Evolutionary conservation across 2,329 filamentous ascomycete species (phyloP), one percentile per base, ranked within the genome.

Genomic region (Cladosporium cucumerinum): DNA sequence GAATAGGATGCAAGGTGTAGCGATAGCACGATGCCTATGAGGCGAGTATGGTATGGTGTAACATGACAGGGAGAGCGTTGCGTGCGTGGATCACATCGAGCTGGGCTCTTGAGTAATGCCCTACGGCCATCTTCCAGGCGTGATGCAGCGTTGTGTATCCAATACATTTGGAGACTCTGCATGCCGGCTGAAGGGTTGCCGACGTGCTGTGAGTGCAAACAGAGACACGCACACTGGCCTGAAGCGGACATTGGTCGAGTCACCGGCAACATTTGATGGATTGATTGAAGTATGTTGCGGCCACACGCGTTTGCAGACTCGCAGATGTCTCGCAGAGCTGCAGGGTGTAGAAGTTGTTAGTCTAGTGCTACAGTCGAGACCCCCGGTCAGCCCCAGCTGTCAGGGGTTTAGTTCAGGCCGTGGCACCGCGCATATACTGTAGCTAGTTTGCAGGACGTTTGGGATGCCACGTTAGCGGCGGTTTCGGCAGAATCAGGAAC

Each of bases 371-470:
- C 36, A 32, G 54, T 32, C 32, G 54, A 32, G 28, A 34, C 28
- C 28, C 30, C 39, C 39, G 51, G 51, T 16, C 25, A 39, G 30
- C 21, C 21, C 57, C 25, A 39, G 30, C 21, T 34, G 26, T 61
- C 59, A 61, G 59, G 59, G 59, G 59, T 26, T 52, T 8, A 30
- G 34, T 39, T 39, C 32, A 32, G 21, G 30, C 32, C 30, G 54
- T 57, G 54, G 30, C 51, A 54, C 51, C 51, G 51, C 32, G 51
- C 54, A 39, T 39, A 23, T 23, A n/a, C n/a, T n/a, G n/a, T n/a
- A 39, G 54, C 36, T 61, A 61, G 59, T 48, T 61, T 51, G 43
- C 59, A 61, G 30, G 51, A 54, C 59, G 59, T 61, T 61, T 61
- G 23, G 57, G 18, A 59, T 26, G 36, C 39, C n/a, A 30, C 39